Evolutionary conservation across 2,329 filamentous ascomycete species (phyloP), one percentile per base, ranked within the genome.

Genomic region (Lizonia empirigonia): DNA sequence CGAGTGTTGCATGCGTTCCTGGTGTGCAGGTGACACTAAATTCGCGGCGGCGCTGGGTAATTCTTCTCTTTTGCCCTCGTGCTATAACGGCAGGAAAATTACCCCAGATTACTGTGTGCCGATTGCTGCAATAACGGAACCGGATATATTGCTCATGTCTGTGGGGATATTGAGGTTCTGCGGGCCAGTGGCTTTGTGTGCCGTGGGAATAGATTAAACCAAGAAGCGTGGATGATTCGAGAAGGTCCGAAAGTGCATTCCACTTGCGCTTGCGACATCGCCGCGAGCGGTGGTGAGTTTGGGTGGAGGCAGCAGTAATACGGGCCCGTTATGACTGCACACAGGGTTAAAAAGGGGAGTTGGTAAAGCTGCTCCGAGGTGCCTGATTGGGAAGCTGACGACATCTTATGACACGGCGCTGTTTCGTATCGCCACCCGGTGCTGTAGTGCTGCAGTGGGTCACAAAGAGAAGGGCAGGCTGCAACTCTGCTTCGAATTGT

Each of bases 181-280:
- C 55, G 55, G 57, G 33, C 60, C 51, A 55, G 50, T 41, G 54
- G 39, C 30, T 48, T 57, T 57, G 57, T 40, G 54, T 48, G 42
- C 51, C 55, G 63, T 63, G 39, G 58, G 58, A 61, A 61, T 70
- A 71, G 57, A 72, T 64, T 70, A 53, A 65, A 60, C 26, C 62
- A 67, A 65, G 69, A 62, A 65, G 63, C 65, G 56, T 55, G 64
- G 65, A 69, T 63, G 50, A 53, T 65, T 69, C 63, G 56, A 67
- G 65, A 63, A 60, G 55, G 56, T 46, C 53, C 50, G 30, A 41
- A 33, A 19, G 35, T 39, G 20, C 32, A 41, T 32, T n/a, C n/a
- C n/a, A n/a, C 33, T 44, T 44, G 38, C 51, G 37, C 46, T 37
- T 52, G 39, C 20, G 46, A 44, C 22, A 38, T 44, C 16, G 24